Base-by-base conservation (phyloP, 306 rosid genomes). In the Styphnolobium japonicum region DNA sequence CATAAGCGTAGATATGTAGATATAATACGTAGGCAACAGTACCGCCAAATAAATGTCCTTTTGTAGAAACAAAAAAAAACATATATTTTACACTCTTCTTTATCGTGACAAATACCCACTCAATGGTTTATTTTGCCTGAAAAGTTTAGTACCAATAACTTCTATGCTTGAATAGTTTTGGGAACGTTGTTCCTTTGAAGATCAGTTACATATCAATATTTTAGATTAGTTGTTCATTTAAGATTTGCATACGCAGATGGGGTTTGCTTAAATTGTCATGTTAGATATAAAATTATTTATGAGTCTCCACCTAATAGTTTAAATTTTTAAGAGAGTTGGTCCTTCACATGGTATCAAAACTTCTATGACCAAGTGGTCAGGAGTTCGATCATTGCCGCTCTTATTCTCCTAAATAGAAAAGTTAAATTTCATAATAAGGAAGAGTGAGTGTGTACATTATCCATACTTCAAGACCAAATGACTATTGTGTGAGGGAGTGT, bases 111-210 rank as follows among this genome's bases (percentile, higher is more conserved):
- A 67, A 71, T 2, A 25, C 67, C 68, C 64, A 39, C 80, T 36
- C 73, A 6, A 62, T 6, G 51, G 22, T 84, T 81, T 67, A 56
- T 46, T 77, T 80, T 86, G 89, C 79, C 80, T 63, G 39, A 57
- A 18, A 78, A 83, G 66, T 81, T 25, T 29, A 6, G 77, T 39
- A 61, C 81, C 82, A 49, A 34, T 60, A 58, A 61, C 85, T 66
- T 53, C 73, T 46, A 45, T 60, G 61, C 39, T 71, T 71, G 80
- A 84, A 73, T 63, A 61, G 76, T 81, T 85, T 23, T 52, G 77
- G 88, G 87, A 63, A 51, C 62, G 15, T 53, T 86, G 94, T 85
- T 83, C 86, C 89, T 81, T 71, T 76, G 9, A n/a, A 51, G 82
- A n/a, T n/a, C n/a, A 57, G 86, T 58, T 57, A 75, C 87, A 79